These are phyloP conservation scores for Cladophialophora yegresii DNA, from an alignment of 2,329 filamentous ascomycete genomes.

Conservation along the genomic window DNA sequence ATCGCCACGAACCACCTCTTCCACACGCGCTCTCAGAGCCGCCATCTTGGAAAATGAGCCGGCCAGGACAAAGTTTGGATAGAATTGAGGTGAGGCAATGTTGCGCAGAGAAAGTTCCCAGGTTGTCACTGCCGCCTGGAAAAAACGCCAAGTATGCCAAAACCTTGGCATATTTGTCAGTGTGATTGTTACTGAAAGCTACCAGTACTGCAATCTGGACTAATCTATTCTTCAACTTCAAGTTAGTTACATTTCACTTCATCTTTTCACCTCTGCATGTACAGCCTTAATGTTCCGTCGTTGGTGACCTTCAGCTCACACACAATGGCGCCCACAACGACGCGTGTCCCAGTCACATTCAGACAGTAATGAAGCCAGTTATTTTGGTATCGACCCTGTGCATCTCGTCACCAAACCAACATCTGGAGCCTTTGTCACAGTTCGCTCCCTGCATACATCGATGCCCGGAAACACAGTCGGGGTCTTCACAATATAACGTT, in stretches of 20 bases:
- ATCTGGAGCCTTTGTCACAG: slow-evolving; percentile 26
- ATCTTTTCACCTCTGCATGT: not conserved
- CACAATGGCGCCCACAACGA: not conserved
- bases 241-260: not conserved
- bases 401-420: slow-evolving; percentile 36
- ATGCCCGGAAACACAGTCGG: slow-evolving; percentile 39
- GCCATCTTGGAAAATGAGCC: slow-evolving; percentile 17
- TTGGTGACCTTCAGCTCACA: not conserved
- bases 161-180: slow-evolving; percentile 8
- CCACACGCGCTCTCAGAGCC: slow-evolving; percentile 25
- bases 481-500: slow-evolving; percentile 38
- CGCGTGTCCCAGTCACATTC: not conserved
- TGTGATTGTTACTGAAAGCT: not conserved
- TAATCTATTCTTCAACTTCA: not conserved
- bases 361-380: slow-evolving; percentile 10
- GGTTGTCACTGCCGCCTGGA: not conserved
- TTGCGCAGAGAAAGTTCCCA: not conserved
- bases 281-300: not conserved
- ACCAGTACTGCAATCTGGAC: not conserved
- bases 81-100: not conserved
- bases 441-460: slow-evolving; percentile 36
- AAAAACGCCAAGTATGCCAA: slow-evolving; percentile 1
- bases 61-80: not conserved
- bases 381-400: slow-evolving; percentile 38
- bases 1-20: slow-evolving; percentile 21